Conservation (phyloP, 1,284 basidiomycete species). For the Apiotrichum akiyoshidainum region DNA sequence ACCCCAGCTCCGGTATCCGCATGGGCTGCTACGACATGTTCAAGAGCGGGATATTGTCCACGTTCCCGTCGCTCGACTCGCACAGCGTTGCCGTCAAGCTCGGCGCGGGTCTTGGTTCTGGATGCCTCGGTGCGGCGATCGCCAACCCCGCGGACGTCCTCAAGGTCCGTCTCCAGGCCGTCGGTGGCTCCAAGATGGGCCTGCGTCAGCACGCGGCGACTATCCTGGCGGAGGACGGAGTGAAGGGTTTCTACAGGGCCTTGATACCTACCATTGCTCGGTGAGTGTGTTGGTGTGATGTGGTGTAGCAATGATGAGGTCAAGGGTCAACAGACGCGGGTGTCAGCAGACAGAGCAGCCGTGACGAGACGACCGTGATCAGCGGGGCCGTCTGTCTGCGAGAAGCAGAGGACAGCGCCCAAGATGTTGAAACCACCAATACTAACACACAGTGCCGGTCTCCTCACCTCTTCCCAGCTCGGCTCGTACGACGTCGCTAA, state of each 20-base stretch:
- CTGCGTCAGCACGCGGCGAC: conserved; percentile 8
- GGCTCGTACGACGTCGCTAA: conserved; percentile 24
- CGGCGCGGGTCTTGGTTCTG: conserved; percentile 15
- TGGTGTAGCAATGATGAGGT: not conserved
- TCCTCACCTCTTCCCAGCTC: conserved; percentile 22
- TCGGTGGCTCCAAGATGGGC: conserved; percentile 11
- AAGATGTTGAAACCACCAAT: not conserved
- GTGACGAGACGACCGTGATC: not conserved
- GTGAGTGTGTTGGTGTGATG: conserved; percentile 5
- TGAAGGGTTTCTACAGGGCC: conserved; percentile 17
- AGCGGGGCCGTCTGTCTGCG: too few relatives aligned
- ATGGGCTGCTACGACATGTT: conserved; percentile 24
- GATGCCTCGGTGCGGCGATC: conserved; percentile 17
- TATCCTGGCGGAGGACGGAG: conserved; percentile 12
- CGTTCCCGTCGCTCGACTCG: conserved; percentile 11
- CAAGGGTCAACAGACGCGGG: too few relatives aligned
- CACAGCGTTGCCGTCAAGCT: conserved; percentile 20
- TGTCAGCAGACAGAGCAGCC: not conserved
- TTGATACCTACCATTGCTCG: conserved; percentile 17
- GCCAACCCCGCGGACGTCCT: conserved; percentile 25
- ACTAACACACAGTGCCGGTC: conserved; percentile 10
- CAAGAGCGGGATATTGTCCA: conserved; percentile 12
- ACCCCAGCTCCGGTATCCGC: conserved; percentile 20
- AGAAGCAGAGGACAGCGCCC: too few relatives aligned
- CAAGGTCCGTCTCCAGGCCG: conserved; percentile 21